Base-by-base conservation (phyloP, 257 asterid species). In the Fraxinus americana region DNA sequence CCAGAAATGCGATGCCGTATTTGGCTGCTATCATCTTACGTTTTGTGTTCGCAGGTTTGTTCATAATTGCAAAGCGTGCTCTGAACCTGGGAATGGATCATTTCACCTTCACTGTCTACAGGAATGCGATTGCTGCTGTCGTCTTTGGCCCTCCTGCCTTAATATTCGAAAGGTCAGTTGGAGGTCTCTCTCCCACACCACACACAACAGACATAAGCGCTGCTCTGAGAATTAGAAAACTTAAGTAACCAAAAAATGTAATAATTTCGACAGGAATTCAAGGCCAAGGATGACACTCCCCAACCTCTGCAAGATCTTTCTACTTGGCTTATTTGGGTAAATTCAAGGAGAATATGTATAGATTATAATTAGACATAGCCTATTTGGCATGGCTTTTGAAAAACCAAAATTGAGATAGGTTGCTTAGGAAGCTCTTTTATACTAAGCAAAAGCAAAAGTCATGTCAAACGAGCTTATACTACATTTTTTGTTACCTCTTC, bases 281-380 rank as follows among this genome's bases (percentile, higher is more conserved):
- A 90, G 97, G 90, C 96, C 97, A 36, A 82, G 48, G 69, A 87
- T 91, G 93, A 90, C 89, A 0, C 4, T 81, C 48, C 34, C 79
- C 14, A 65, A 85, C 11, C 68, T 90, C 78, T 61, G 74, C 71
- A 92, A 88, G 88, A 87, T 92, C 73, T n/a, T 89, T 61, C 43
- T 92, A 36, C 88, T 92, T 19, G 86, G 89, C 45, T 73, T 88
- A 57, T 41, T 90, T 23, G 96, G 89, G 97, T 92, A 86, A 77
- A 38, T 38, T 38, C 11, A 38, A 38, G 11, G 43, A 38, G 11
- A 38, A 38, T 7, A 7, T 1, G 43, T 30, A 30, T 30, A 29
- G 2, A 29, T 29, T 6, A 38, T 7, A 7, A 38, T 38, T 38
- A 38, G 41, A 38, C 0, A 38, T 38, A 38, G 41, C 30, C 30